Evolutionary conservation across 2,329 filamentous ascomycete species (phyloP), one percentile per base, ranked within the genome.

Genomic region (Pyrenochaeta sp.): DNA sequence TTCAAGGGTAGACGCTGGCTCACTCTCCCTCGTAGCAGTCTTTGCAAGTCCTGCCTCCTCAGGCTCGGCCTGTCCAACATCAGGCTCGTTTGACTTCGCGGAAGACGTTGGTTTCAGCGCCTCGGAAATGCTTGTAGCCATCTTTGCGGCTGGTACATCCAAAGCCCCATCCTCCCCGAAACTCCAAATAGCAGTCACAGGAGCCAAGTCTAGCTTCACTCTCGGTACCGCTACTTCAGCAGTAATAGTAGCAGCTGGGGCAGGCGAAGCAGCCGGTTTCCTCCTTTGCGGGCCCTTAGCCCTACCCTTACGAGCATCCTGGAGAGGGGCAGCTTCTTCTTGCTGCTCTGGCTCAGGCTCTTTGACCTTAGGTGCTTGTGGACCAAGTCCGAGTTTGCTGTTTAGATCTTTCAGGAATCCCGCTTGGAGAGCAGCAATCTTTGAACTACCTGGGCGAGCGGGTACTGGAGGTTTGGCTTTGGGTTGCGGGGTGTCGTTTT

Each of bases 361-460:
- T 71, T 91, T 89, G 65, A 91, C 90, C 81, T 92, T 93, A 1
- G 88, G 86, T 9, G 84, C 87, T 67, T 91, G 89, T n/a, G 93
- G 94, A 1, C 95, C 95, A 36, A 96, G 80, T 72, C 92, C 90
- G 28, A 99, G 83, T 48, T 93, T 90, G 69, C 92, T 93, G 78
- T 98, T 97, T 42, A 99, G 82, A 72, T 98, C 94, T 44, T 89
- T 93, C 85, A 99, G 88, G 77, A 99, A 98, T 2, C 91, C 92
- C 37, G 91, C 91, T 78, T 96, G 93, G 32, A 99, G 82, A 25
- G 92, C 91, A 15, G 93, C 92, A 74, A 99, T 96, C 81, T 98
- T 98, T 69, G 88, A 87, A 9, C 91, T 91, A 43, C 85, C 84
- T 2, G 93, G 91, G 45, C 92, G 88, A 13, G 89, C 86, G 10